A percentile compares a stretch with the other conserved stretches of the same genome.
These are phyloP conservation scores for Metarhizium anisopliae DNA, from an alignment of 2,329 filamentous ascomycete species.

Conservation along the genomic window DNA sequence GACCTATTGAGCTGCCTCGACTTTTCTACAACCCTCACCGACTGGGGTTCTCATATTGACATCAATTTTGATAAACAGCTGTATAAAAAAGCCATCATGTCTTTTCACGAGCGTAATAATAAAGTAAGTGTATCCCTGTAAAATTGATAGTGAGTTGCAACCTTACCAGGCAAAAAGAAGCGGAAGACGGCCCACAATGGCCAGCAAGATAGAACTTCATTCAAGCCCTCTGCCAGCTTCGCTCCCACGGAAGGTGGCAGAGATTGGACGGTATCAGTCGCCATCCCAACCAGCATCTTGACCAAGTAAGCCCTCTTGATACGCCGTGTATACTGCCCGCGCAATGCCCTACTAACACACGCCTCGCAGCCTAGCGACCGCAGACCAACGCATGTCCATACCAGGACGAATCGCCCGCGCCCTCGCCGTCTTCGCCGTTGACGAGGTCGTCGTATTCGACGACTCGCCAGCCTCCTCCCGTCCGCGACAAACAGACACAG, in stretches of 20 bases:
- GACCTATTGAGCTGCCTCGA: constrained; percentile 12
- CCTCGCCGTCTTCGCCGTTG: constrained; percentile 72
- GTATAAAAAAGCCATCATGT: constrained; percentile 15
- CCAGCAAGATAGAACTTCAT: constrained; percentile 33
- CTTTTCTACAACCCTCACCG: constrained; percentile 11
- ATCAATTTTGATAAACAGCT: neutral
- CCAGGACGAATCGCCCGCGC: constrained; percentile 73
- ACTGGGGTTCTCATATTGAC: neutral
- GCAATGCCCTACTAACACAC: neutral
- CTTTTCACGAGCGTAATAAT: constrained; percentile 21
- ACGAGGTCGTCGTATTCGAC: constrained; percentile 76
- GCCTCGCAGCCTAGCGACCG: constrained; percentile 50
- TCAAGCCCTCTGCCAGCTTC: constrained; percentile 61
- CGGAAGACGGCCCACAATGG: constrained; percentile 38
- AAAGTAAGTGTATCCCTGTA: constrained; percentile 15
- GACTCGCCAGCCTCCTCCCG: constrained; percentile 47
- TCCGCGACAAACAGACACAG: constrained; percentile 37
- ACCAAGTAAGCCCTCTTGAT: constrained; percentile 45
- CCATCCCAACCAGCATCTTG: constrained; percentile 69
- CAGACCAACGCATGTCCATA: constrained; percentile 65
- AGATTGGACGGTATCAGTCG: constrained; percentile 67
- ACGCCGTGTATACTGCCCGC: neutral
- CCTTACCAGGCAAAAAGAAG: constrained; percentile 29
- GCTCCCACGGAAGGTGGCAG: constrained; percentile 52
- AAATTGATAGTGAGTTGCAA: too few relatives aligned